Evolutionary conservation across 2,329 filamentous ascomycete species (phyloP).

Genomic region (Ophiostoma perfectum): DNA sequence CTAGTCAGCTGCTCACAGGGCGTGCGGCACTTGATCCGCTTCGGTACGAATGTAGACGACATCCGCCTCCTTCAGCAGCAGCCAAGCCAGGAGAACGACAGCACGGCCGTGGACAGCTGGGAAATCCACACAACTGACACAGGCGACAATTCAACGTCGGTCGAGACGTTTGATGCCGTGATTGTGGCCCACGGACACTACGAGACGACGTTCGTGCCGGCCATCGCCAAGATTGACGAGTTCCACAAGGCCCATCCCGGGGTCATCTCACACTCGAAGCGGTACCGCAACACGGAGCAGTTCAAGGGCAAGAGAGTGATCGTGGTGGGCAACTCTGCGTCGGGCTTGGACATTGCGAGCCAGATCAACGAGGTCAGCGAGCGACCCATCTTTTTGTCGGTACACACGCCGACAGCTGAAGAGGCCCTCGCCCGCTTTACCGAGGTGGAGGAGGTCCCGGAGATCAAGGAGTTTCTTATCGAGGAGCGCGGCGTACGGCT

Average conservation of each 20-base stretch:
- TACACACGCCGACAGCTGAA: constrained; percentile 44
- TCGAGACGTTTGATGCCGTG: constrained; percentile 63
- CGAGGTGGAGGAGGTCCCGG: constrained; percentile 47
- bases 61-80: constrained; percentile 42
- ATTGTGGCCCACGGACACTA: constrained; percentile 74
- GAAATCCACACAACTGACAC: constrained; percentile 47
- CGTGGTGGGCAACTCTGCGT: constrained; percentile 78
- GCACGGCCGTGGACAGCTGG: constrained; percentile 49
- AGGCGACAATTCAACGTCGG: background rate
- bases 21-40: constrained; percentile 60
- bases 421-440: constrained; percentile 41
- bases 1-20: constrained; percentile 66
- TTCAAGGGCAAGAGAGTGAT: constrained; percentile 70
- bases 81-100: constrained; percentile 6
- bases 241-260: constrained; percentile 58
- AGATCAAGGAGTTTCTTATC: constrained; percentile 53
- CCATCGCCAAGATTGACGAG: constrained; percentile 51
- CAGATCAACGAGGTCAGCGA: constrained; percentile 63
- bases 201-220: constrained; percentile 61
- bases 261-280: constrained; percentile 68
- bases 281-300: constrained; percentile 61
- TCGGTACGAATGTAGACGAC: constrained; percentile 64
- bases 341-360: constrained; percentile 72
- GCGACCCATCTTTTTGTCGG: constrained; percentile 60
- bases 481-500: constrained; percentile 58